Evolutionary conservation across 331 rosid species (phyloP), one percentile per base, ranked within the genome.

Genomic region (Quercus phellos): DNA sequence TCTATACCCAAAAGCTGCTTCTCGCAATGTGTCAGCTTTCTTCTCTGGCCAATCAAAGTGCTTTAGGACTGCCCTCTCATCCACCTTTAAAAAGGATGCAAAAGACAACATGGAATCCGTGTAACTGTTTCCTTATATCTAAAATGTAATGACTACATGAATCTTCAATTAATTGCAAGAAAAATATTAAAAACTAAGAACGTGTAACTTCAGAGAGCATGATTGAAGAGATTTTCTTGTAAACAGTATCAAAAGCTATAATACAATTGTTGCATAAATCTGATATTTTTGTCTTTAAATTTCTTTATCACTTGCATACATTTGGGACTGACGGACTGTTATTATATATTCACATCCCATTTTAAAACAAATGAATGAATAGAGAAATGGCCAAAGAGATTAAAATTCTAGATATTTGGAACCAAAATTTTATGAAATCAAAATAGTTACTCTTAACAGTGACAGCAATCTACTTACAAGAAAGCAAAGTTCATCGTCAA

Each of bases 11-110:
- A 95, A 95, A 69, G 99, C 94, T 56, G 99, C 96, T 86, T 95
- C 99, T 72, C 99, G 80, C 79, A 95, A 83, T 66, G 97, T 93
- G 89, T 95, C 99, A 1, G 98, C 99, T 86, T 93, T 95, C 84
- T 91, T 95, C 87, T 95, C 99, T 19, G 99, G 99, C 99, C 99
- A 95, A 53, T 87, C 91, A 42, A 95, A 95, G 88, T 95, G 98
- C 83, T 95, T 95, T 12, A 95, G 90, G 55, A 95, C 99, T 42
- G 99, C 99, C 72, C 98, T 93, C 79, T 95, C 99, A 54, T 95
- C 99, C 83, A 95, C 99, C 99, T 95, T 79, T 29, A 64, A 32
- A 73, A 80, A 55, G 61, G 27, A 79, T 50, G 73, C 18, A 73
- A 79, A 34, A n/a, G 66, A 58, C 16, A 22, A 58, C 5, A 58